These are phyloP conservation scores for Citeromyces nyonsensis DNA, from an alignment of 805 yeast species.

Conservation along the genomic window DNA sequence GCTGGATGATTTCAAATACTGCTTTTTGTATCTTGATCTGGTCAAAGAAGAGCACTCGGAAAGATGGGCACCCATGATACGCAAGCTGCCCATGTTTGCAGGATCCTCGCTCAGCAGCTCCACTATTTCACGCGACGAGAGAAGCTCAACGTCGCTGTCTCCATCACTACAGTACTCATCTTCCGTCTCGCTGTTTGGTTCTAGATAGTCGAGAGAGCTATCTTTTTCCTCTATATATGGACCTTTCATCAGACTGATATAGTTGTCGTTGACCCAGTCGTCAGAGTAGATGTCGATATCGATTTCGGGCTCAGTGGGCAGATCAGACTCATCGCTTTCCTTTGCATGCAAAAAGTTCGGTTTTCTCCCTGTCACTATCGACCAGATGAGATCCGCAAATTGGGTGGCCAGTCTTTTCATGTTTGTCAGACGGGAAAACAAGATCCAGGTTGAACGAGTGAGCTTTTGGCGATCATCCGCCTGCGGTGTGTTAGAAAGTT, in stretches of 20 bases:
- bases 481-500: not conserved
- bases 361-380: not conserved
- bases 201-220: not conserved
- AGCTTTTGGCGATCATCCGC: slow-evolving; percentile 1
- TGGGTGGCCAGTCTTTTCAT: not conserved
- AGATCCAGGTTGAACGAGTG: not conserved
- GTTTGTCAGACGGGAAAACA: not conserved
- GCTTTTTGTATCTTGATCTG: slow-evolving; percentile 11
- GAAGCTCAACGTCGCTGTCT: slow-evolving; percentile 4
- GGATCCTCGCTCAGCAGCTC: slow-evolving; percentile 1
- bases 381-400: not conserved
- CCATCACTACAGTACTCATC: slow-evolving; percentile 7
- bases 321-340: no score
- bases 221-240: not conserved
- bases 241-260: not conserved
- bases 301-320: not conserved
- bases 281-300: not conserved
- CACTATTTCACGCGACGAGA: not conserved
- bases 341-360: not conserved
- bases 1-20: slow-evolving; percentile 7
- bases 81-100: not conserved
- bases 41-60: slow-evolving; percentile 7
- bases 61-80: not conserved
- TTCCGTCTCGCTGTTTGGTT: slow-evolving; percentile 1
- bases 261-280: not conserved